phyloP scores from a whole-genome alignment of 306 rosid genomes.

The Rosa multiflora region DNA sequence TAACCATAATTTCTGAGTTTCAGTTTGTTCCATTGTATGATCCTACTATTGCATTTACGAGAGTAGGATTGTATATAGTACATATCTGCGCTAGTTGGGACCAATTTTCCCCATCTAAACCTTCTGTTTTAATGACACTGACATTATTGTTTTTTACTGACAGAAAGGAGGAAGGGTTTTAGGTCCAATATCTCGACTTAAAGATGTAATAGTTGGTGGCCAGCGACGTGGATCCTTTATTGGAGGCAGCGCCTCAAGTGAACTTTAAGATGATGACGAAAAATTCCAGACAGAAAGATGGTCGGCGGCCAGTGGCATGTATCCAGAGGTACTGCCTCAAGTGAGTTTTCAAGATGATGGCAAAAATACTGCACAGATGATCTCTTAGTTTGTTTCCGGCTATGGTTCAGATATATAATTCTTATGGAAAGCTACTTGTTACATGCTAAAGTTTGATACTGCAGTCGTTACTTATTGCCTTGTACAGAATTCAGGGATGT shows the following conservation, averaged over 20 bases:
- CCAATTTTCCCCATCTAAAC: neutral
- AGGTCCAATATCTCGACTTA: constrained; percentile 74
- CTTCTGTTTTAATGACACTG: neutral
- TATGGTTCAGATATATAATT: neutral
- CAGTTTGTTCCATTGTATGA: neutral
- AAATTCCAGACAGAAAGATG: constrained; percentile 26
- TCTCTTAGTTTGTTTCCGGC: neutral
- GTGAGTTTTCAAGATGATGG: constrained; percentile 48
- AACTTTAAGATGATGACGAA: constrained; percentile 68
- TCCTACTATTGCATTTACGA: neutral
- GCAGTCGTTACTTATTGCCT: neutral
- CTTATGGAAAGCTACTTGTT: constrained; percentile 13
- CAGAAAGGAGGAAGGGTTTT: constrained; percentile 67
- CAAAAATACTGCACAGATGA: constrained; percentile 34
- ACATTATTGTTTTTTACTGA: constrained; percentile 6
- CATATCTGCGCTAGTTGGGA: neutral
- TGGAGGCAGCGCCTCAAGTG: constrained; percentile 54
- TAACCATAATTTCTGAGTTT: neutral
- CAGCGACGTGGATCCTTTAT: constrained; percentile 66
- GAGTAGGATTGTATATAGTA: neutral
- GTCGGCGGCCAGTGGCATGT: neutral
- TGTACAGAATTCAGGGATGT: constrained; percentile 19
- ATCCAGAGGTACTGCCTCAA: constrained; percentile 54
- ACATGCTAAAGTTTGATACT: neutral
- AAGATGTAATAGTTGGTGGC: constrained; percentile 77